Base-by-base conservation (phyloP, 768 basidiomycete genomes). In the Tricholoma matsutake region DNA sequence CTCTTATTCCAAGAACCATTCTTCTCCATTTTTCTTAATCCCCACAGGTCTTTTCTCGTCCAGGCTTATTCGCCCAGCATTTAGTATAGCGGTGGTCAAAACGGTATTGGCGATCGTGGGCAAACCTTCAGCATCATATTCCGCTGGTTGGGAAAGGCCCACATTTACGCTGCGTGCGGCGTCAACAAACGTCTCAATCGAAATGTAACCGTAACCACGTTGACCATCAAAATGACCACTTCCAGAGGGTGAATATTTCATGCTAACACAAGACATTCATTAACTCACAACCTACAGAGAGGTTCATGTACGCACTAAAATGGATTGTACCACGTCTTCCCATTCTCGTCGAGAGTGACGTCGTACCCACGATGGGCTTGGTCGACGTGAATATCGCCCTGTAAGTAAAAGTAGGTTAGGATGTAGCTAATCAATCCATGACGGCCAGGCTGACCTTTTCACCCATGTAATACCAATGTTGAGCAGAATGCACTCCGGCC, bases 391-490 rank as follows among this genome's bases (percentile, higher is more conserved):
- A 96, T 91, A 64, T 96, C 95, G 22, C 95, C 95, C 92, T 94
- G 71, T 20, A 66, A 25, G 22, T 25, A 25, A 25, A 60, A 34
- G 22, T 52, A 53, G 49, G 34, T 66, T 39, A 67, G 20, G 32
- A 64, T 25, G 59, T 43, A 18, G n/a, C 20, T 18, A 39, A 55
- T 25, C 9, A 25, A 9, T n/a, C 32, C 56, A 49, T 54, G 14
- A 22, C 56, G 9, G 20, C 18, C 60, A 53, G 54, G 49, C 73
- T 7, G 57, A 87, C 92, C 81, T 92, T 96, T 78, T 92, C 89
- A 54, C 84, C 94, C 90, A 96, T 92, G 75, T 95, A 96, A 75
- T 96, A 94, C 91, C 92, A 96, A 69, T 92, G 88, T 69, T 97
- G 94, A 41, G 88, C 89, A 7, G 90, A 88, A 72, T 96, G 94